Conservation (phyloP, 2,329 filamentous ascomycete genomes). For the Ceratocystis destructans region DNA sequence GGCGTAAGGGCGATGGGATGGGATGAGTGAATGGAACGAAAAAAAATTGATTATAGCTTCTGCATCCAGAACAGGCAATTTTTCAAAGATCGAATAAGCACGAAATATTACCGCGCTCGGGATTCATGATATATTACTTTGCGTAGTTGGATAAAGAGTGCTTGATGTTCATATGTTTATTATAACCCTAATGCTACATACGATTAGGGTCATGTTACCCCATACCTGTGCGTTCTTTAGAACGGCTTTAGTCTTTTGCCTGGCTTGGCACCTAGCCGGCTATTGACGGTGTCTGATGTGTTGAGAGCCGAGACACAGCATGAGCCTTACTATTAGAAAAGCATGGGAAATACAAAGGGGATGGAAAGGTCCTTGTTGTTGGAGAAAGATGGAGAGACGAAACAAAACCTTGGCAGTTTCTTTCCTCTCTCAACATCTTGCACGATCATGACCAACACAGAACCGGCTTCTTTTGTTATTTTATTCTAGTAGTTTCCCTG, state of each 20-base stretch:
- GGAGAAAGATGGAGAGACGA: constrained; percentile 3
- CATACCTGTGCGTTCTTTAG: background rate
- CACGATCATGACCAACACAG: background rate
- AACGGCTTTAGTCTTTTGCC: background rate
- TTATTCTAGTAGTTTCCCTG: background rate
- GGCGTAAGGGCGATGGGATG: background rate
- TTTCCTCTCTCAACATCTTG: background rate
- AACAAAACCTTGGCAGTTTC: background rate
- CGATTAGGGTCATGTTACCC: background rate
- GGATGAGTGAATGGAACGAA: background rate
- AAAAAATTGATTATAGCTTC: background rate
- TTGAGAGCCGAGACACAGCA: constrained; percentile 9
- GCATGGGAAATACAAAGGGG: background rate
- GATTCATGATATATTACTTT: no score
- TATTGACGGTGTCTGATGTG: constrained; percentile 10
- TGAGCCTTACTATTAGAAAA: background rate
- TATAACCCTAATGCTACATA: background rate
- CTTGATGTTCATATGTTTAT: no score
- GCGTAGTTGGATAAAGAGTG: no score
- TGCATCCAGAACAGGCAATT: no score
- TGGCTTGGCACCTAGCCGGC: constrained; percentile 2
- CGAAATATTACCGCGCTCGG: no score
- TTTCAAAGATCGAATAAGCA: no score
- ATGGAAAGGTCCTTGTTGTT: background rate
- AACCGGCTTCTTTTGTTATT: background rate